These are phyloP conservation scores for Wickerhamomyces chaumierensis DNA, from an alignment of 805 yeast species.

Conservation along the genomic window DNA sequence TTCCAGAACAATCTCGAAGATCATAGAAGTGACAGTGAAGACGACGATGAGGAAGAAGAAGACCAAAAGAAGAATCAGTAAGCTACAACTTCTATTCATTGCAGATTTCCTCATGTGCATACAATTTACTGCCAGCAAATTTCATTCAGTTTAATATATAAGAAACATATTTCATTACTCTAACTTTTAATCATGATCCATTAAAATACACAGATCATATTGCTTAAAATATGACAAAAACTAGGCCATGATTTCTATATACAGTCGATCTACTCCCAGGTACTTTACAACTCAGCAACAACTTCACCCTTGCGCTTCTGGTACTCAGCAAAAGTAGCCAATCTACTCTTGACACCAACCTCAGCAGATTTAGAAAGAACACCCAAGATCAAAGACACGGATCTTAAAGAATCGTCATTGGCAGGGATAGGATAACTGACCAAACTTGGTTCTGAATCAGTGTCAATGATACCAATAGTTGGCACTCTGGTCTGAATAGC, in stretches of 20 bases:
- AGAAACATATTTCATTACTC: too few species aligned
- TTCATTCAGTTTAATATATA: too few species aligned
- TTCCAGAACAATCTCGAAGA: conserved; percentile 54
- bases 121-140: too few species aligned
- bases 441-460: conserved; percentile 82
- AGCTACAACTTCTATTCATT: too few species aligned
- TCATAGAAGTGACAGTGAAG: conserved; percentile 83
- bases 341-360: conserved; percentile 42
- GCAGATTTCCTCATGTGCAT: too few species aligned
- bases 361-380: conserved; percentile 79
- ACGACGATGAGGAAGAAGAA: conserved; percentile 31
- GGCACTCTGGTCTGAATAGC: conserved; percentile 79
- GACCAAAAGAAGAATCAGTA: not conserved
- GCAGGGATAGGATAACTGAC: conserved; percentile 95
- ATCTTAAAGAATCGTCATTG: conserved; percentile 82
- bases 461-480: conserved; percentile 87
- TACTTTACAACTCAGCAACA: not conserved
- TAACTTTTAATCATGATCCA: too few species aligned
- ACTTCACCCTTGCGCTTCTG: not conserved
- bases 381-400: conserved; percentile 71
- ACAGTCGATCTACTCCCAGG: not conserved
- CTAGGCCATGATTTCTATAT: too few species aligned
- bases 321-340: conserved; percentile 7
- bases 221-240: too few species aligned
- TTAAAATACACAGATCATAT: too few species aligned